These are phyloP conservation scores for Aureobasidium subglaciale DNA, from an alignment of 2,329 filamentous ascomycete species.

Conservation along the genomic window DNA sequence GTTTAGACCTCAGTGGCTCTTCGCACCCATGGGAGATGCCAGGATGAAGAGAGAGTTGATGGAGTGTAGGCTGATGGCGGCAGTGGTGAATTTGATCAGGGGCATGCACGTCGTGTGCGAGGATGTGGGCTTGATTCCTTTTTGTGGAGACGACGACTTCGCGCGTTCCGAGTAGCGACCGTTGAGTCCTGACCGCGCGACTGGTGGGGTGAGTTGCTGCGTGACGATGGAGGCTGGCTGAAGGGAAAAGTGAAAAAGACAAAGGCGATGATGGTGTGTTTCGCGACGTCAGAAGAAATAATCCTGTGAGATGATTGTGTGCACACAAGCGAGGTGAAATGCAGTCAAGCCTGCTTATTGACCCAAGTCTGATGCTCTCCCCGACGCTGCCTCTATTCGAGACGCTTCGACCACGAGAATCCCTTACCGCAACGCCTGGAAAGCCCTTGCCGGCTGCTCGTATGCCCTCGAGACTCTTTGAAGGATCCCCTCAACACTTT, in stretches of 20 bases:
- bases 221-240: constrained; percentile 5
- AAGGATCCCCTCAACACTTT: constrained; percentile 5
- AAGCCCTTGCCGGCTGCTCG: constrained; percentile 1
- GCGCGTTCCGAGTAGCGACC: constrained; percentile 7
- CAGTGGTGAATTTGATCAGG: constrained; percentile 9
- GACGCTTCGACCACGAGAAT: constrained; percentile 7
- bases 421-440: constrained; percentile 3
- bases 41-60: background rate
- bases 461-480: background rate
- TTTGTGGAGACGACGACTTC: constrained; percentile 14
- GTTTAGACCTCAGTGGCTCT: background rate
- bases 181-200: constrained; percentile 2
- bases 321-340: constrained; percentile 1
- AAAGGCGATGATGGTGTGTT: background rate
- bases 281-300: background rate
- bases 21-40: constrained; percentile 9
- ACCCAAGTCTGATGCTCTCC: background rate
- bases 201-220: background rate
- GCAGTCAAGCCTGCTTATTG: constrained; percentile 4
- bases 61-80: background rate
- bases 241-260: background rate
- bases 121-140: constrained; percentile 10
- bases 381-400: constrained; percentile 1
- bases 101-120: background rate
- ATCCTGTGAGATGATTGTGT: constrained; percentile 6